phyloP scores from a whole-genome alignment of 208 protist genomes.

The Trichomonas tenax region DNA sequence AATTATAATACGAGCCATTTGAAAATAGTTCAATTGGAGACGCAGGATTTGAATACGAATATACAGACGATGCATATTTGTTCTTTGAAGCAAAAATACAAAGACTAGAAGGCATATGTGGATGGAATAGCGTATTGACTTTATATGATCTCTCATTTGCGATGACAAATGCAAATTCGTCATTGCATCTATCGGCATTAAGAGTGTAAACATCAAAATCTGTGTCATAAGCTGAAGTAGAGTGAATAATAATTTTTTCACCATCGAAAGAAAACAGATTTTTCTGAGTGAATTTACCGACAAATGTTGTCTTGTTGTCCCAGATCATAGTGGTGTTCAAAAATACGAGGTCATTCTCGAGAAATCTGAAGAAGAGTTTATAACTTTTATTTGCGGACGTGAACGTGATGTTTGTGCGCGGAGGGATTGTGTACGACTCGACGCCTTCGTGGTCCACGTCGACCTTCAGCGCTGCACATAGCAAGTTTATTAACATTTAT shows the following conservation, averaged over 20 bases:
- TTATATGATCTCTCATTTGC: neutral
- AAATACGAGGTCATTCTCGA: neutral
- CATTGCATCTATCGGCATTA: neutral
- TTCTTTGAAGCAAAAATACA: neutral
- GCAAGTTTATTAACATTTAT: too few species aligned
- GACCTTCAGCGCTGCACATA: neutral
- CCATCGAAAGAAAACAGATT: neutral
- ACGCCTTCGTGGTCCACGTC: neutral
- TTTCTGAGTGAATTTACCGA: neutral
- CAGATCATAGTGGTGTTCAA: neutral
- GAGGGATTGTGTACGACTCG: neutral
- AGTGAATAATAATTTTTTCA: neutral
- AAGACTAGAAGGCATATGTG: neutral
- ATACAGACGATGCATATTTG: neutral
- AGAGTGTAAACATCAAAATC: neutral
- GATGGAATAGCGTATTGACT: neutral
- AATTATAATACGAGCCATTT: neutral
- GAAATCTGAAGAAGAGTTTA: neutral
- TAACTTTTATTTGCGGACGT: neutral
- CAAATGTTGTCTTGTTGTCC: neutral
- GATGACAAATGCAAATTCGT: neutral
- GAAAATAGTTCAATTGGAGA: neutral
- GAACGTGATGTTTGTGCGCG: neutral
- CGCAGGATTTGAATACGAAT: neutral
- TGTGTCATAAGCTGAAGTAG: neutral